Evolutionary conservation across 2,329 filamentous ascomycete species (phyloP).

Genomic region (Lecanicillium sp.): DNA sequence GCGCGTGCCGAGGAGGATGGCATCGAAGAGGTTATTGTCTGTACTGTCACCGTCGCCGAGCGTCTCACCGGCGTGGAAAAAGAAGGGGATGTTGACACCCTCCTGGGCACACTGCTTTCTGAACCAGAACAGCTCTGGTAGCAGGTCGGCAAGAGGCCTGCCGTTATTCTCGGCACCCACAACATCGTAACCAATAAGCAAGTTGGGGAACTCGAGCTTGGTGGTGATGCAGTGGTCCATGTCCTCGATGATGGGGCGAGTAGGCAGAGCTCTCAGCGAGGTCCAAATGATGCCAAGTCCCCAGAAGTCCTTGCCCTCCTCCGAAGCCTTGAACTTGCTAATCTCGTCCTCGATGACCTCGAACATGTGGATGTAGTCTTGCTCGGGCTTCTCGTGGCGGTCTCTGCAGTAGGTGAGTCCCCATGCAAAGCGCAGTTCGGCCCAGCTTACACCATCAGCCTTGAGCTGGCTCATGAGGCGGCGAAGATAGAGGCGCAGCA

Average conservation of each 20-base stretch:
- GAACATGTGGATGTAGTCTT: constrained; percentile 64
- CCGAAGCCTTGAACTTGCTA: constrained; percentile 63
- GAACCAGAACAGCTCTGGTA: constrained; percentile 91
- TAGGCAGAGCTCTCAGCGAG: constrained; percentile 57
- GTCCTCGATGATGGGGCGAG: constrained; percentile 62
- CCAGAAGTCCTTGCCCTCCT: constrained; percentile 73
- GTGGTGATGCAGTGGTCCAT: constrained; percentile 86
- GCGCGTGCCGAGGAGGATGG: constrained; percentile 76
- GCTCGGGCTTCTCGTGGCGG: constrained; percentile 58
- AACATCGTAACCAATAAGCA: constrained; percentile 83
- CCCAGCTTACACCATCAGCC: constrained; percentile 80
- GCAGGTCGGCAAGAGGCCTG: constrained; percentile 65
- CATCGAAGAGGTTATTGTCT: constrained; percentile 82
- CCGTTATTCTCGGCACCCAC: constrained; percentile 84
- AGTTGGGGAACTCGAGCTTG: constrained; percentile 70
- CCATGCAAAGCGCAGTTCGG: constrained; percentile 74
- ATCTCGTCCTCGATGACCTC: constrained; percentile 72
- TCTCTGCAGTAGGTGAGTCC: constrained; percentile 61
- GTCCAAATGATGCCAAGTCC: constrained; percentile 84
- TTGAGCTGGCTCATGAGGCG: constrained; percentile 64
- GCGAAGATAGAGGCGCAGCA: constrained; percentile 71
- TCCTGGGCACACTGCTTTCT: constrained; percentile 74
- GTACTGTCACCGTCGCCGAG: constrained; percentile 67
- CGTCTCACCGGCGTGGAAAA: constrained; percentile 90
- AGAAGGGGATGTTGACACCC: constrained; percentile 80